A percentile compares a stretch with the other conserved stretches of the same genome.
These are phyloP conservation scores for Erysiphe neolycopersici DNA, from an alignment of 2,329 filamentous ascomycete species.

Conservation along the genomic window DNA sequence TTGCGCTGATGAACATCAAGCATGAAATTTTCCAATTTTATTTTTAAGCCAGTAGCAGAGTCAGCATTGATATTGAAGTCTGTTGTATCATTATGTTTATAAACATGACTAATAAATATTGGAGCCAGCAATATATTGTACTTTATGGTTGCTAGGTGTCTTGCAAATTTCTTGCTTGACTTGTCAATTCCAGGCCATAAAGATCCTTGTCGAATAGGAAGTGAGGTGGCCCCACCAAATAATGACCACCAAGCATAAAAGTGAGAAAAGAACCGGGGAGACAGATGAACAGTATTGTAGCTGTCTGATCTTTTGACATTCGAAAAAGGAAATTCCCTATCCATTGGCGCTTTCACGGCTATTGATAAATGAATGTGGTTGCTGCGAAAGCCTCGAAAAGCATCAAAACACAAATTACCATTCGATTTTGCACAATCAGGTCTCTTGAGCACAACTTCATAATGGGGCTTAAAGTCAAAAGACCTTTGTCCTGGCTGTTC, in stretches of 20 bases:
- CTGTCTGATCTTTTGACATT: constrained; percentile 55
- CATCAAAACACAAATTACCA: constrained; percentile 45
- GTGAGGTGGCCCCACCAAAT: constrained; percentile 80
- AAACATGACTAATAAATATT: constrained; percentile 84
- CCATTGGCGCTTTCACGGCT: constrained; percentile 62
- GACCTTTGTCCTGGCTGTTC: constrained; percentile 38
- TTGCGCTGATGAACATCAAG: constrained; percentile 83
- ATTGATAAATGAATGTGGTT: constrained; percentile 91
- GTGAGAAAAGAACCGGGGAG: constrained; percentile 88
- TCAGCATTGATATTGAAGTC: constrained; percentile 55
- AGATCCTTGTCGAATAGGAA: constrained; percentile 75
- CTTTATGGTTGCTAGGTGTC: constrained; percentile 94
- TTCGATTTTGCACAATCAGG: constrained; percentile 40
- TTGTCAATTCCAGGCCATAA: constrained; percentile 86
- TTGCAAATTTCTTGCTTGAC: constrained; percentile 93
- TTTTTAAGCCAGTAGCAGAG: constrained; percentile 86
- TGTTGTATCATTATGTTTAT: constrained; percentile 91
- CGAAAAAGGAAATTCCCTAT: constrained; percentile 60
- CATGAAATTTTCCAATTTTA: constrained; percentile 90
- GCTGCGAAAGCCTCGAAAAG: constrained; percentile 89
- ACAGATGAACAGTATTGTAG: constrained; percentile 90
- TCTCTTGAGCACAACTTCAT: constrained; percentile 65
- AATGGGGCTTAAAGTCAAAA: constrained; percentile 80
- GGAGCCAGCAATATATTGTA: constrained; percentile 84
- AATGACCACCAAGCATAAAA: constrained; percentile 97